Percentiles rank a stretch among this genome's conserved stretches.
Conservation (phyloP, 139 green algal species). For the Diplosphaera chodatii region DNA sequence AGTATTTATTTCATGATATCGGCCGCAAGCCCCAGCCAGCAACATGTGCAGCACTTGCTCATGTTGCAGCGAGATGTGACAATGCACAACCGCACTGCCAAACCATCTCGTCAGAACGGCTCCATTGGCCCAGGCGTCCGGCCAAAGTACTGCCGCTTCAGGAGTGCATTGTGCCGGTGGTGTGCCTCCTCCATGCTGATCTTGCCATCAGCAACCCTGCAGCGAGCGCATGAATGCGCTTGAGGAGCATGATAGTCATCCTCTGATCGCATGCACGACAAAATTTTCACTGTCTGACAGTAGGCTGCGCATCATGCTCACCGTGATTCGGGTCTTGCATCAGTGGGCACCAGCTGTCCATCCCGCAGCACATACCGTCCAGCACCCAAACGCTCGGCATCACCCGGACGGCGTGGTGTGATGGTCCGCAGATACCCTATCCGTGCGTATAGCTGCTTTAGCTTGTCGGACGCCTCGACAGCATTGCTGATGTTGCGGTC, state of each 20-base stretch:
- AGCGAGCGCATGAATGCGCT: neutral
- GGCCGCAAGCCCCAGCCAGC: no score
- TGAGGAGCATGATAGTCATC: neutral
- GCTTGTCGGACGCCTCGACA: conserved; percentile 25
- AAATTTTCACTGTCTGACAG: neutral
- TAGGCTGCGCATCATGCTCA: no score
- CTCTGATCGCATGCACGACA: neutral
- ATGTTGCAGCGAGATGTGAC: no score
- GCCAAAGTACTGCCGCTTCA: conserved; percentile 60
- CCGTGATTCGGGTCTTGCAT: neutral
- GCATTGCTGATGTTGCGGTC: conserved; percentile 24
- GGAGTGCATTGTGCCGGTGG: conserved; percentile 39
- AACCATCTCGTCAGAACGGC: conserved; percentile 6
- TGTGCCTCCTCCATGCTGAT: conserved; percentile 55
- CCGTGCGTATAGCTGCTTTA: conserved; percentile 42
- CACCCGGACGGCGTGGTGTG: conserved; percentile 24
- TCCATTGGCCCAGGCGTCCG: conserved; percentile 4
- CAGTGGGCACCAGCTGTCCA: conserved; percentile 44
- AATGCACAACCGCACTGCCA: no score
- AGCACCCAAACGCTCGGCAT: conserved; percentile 15
- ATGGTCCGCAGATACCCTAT: conserved; percentile 55
- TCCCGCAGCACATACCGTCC: conserved; percentile 43
- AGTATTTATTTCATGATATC: no score
- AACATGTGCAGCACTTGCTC: no score
- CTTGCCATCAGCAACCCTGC: conserved; percentile 58